Percentiles rank a stretch among this genome's conserved stretches.
phyloP scores from a whole-genome alignment of 2,329 filamentous ascomycete species.

The Elsinoe australis region DNA sequence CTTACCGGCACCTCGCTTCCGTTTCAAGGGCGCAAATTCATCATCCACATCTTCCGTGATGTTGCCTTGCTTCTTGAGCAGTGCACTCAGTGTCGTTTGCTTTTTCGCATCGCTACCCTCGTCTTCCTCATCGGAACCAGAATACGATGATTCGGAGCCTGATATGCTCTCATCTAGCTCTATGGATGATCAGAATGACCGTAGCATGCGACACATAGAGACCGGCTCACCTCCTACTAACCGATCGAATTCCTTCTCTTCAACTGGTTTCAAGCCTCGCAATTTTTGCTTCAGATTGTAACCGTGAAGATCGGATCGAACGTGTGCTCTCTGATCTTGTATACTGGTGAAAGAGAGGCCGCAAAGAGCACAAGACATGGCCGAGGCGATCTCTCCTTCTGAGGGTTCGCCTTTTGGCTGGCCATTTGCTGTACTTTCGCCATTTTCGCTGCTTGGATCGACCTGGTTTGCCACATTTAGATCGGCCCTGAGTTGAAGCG shows the following conservation, averaged over 20 bases:
- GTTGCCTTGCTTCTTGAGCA: conserved; percentile 77
- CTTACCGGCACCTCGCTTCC: conserved; percentile 53
- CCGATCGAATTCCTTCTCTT: conserved; percentile 78
- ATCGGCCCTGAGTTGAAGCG: conserved; percentile 53
- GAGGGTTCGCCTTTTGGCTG: conserved; percentile 30
- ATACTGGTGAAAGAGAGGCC: conserved; percentile 61
- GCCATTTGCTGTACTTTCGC: conserved; percentile 1
- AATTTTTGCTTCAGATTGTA: conserved; percentile 94
- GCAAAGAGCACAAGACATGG: conserved; percentile 77
- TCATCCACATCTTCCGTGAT: conserved; percentile 50
- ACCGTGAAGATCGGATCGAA: conserved; percentile 81
- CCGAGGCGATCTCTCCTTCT: conserved; percentile 43
- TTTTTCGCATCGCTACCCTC: conserved; percentile 58
- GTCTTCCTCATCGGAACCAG: conserved; percentile 58
- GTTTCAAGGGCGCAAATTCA: conserved; percentile 37
- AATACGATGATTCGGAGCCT: conserved; percentile 61
- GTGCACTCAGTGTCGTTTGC: conserved; percentile 63
- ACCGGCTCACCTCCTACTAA: conserved; percentile 52
- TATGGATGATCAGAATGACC: conserved; percentile 3
- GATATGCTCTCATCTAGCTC: conserved; percentile 87
- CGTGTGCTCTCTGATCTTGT: conserved; percentile 75
- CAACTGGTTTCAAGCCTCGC: conserved; percentile 61
- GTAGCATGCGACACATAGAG: neutral
- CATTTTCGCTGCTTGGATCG: conserved; percentile 13
- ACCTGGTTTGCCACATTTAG: conserved; percentile 28